Conservation (phyloP, 768 basidiomycete species). For the Boletus subcaerulescens region DNA sequence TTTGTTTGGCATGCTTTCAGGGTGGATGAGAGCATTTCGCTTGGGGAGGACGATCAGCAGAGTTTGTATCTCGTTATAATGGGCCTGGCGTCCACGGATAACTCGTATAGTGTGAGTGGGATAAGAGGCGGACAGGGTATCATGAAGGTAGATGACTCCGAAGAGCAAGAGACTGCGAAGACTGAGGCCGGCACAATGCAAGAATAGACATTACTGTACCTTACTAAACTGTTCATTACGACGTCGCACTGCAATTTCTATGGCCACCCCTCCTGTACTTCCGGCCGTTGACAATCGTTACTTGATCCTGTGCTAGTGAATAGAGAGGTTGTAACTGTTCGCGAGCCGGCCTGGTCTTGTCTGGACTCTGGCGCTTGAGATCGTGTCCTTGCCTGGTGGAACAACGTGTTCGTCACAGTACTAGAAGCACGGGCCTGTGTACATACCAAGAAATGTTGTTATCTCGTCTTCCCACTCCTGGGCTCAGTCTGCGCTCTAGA, state of each 20-base stretch:
- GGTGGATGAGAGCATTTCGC: conserved; percentile 22
- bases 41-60: conserved; percentile 35
- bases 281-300: no score
- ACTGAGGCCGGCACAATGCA: background rate
- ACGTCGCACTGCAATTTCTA: background rate
- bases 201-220: background rate
- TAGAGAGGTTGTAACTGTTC: no score
- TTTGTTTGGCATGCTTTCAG: conserved; percentile 29
- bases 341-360: no score
- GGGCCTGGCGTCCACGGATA: conserved; percentile 12
- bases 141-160: background rate
- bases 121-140: background rate
- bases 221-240: background rate
- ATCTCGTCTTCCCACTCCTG: no score
- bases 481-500: no score
- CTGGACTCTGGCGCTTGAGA: no score
- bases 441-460: no score
- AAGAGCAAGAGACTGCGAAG: background rate
- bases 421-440: no score
- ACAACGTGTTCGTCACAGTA: no score
- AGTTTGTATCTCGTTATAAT: conserved; percentile 32
- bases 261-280: no score
- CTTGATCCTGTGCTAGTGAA: no score
- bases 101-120: background rate
- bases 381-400: no score